A percentile compares a stretch with the other conserved stretches of the same genome.
Evolutionary conservation across 371 early-diverging fungal species (phyloP).

Genomic region (Mucor piriformis): DNA sequence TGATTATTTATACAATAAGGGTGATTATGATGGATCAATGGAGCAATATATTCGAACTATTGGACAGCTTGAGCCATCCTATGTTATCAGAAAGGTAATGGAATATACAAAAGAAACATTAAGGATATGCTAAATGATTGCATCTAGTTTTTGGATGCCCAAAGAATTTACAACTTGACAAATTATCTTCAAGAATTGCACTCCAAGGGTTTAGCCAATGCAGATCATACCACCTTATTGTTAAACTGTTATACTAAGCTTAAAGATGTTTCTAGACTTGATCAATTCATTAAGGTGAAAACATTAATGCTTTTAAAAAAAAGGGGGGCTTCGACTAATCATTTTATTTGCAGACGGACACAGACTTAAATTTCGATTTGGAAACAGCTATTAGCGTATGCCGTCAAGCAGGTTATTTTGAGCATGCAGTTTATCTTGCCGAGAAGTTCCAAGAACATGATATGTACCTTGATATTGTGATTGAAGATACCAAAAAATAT

Average conservation of each 20-base stretch:
- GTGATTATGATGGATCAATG: constrained; percentile 91
- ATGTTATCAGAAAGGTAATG: constrained; percentile 88
- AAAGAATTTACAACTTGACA: constrained; percentile 87
- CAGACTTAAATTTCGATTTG: constrained; percentile 81
- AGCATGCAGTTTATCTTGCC: constrained; percentile 87
- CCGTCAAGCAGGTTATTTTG: constrained; percentile 86
- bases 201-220: constrained; percentile 80
- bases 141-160: constrained; percentile 84
- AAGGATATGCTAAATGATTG: neutral
- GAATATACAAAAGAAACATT: neutral
- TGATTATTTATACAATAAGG: constrained; percentile 81
- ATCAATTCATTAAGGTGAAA: constrained; percentile 83
- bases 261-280: constrained; percentile 79
- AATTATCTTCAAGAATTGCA: constrained; percentile 90
- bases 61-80: constrained; percentile 93
- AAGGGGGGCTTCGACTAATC: neutral
- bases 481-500: constrained; percentile 88
- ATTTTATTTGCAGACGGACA: constrained; percentile 52
- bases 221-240: constrained; percentile 92
- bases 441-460: constrained; percentile 81
- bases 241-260: constrained; percentile 97
- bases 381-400: constrained; percentile 94
- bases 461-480: constrained; percentile 72
- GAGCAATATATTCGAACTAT: constrained; percentile 90
- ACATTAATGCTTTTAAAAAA: neutral